Conservation (phyloP, 2,329 filamentous ascomycete species). For the Phoma sp. region DNA sequence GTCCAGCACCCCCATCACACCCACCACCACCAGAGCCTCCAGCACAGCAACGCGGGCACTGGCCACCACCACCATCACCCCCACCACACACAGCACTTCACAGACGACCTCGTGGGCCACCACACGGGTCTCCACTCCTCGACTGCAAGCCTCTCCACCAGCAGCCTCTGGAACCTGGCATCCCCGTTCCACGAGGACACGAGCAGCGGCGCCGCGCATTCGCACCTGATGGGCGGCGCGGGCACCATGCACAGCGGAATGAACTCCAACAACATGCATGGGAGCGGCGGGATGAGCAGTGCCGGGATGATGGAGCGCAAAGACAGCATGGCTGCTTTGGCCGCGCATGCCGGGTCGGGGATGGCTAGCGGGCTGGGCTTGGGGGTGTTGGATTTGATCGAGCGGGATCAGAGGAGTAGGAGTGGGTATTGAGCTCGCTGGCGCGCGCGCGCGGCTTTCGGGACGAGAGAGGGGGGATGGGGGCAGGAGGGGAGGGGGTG, state of each 20-base stretch:
- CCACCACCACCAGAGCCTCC: background rate
- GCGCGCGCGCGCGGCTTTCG: constrained; percentile 16
- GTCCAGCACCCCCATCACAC: background rate
- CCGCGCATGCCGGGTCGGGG: constrained; percentile 2
- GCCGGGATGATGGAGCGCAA: constrained; percentile 12
- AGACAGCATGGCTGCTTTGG: constrained; percentile 10
- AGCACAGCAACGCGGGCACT: too few species aligned
- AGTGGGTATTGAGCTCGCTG: too few species aligned
- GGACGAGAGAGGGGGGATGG: background rate
- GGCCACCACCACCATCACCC: background rate
- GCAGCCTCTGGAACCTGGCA: constrained; percentile 36
- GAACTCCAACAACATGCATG: background rate
- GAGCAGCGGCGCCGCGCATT: background rate
- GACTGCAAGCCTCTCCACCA: constrained; percentile 6
- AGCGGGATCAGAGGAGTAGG: constrained; percentile 22
- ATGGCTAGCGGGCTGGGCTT: constrained; percentile 9
- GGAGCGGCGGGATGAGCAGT: background rate
- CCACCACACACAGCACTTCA: background rate
- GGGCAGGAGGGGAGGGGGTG: too few species aligned
- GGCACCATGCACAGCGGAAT: background rate
- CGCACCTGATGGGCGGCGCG: background rate
- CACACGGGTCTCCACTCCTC: background rate
- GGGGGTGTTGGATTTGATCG: constrained; percentile 28
- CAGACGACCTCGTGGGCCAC: constrained; percentile 3
- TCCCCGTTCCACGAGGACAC: constrained; percentile 34